Base-by-base conservation (phyloP, 768 basidiomycete species). In the Vararia minispora region DNA sequence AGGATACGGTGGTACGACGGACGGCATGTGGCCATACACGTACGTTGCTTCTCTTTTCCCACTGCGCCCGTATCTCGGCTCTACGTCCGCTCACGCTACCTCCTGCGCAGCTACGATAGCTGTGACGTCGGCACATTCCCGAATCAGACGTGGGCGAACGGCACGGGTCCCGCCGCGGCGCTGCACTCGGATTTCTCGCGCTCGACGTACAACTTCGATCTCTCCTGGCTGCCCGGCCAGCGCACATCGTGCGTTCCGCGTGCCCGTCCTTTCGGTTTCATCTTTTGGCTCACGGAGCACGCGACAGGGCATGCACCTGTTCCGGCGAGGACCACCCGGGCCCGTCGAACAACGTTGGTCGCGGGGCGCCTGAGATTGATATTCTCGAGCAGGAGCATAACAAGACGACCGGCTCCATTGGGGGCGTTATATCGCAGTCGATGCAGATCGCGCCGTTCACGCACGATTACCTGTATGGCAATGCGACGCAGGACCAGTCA, bases 21-120 rank as follows among this genome's bases (percentile, higher is more conserved):
- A 90, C 35, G 88, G 89, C 4, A 68, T 69, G 41, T 85, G 86
- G 83, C 85, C 86, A 2, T 88, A 87, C 59, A 78, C 84, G 58
- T 79, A 58, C 43, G 72, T 61, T n/a, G n/a, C n/a, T n/a, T n/a
- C n/a, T n/a, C n/a, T n/a, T n/a, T n/a, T n/a, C n/a, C n/a, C n/a
- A n/a, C n/a, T n/a, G n/a, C n/a, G n/a, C n/a, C n/a, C n/a, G n/a
- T n/a, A 21, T 10, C 12, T 32, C 22, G 18, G 16, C 11, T n/a
- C 37, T 23, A 8, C 17, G 25, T 36, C n/a, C 9, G 8, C 18
- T 29, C n/a, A 18, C 24, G 13, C 17, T 25, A 23, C 26, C 22
- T 18, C 3, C 18, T 36, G 20, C 8, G 7, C 45, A 78, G 74
- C 0, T 69, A 69, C 46, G 60, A 71, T 50, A 44, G 64, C 6